Conservation (phyloP, 2,329 filamentous ascomycete species). For the Exutisphaerella laricina region DNA sequence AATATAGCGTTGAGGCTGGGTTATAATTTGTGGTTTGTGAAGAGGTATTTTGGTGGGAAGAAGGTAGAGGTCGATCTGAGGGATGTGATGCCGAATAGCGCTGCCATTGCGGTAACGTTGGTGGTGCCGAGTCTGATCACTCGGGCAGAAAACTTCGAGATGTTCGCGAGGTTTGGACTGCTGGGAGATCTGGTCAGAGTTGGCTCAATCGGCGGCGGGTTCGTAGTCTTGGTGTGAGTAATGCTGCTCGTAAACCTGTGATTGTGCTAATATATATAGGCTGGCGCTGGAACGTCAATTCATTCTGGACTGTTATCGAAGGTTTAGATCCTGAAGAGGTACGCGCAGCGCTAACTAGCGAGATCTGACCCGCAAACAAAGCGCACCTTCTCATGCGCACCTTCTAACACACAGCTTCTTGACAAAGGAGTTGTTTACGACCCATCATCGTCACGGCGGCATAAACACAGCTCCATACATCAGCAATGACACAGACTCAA, state of each 20-base stretch:
- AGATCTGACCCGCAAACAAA: no score
- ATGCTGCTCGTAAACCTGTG: neutral
- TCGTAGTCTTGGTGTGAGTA: slow-evolving; percentile 37
- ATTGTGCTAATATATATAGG: neutral
- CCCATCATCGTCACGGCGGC: no score
- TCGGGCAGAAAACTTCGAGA: slow-evolving; percentile 18
- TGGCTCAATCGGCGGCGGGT: slow-evolving; percentile 34
- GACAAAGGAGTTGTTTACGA: no score
- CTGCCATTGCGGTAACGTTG: slow-evolving; percentile 35
- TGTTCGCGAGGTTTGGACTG: slow-evolving; percentile 34
- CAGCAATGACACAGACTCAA: no score
- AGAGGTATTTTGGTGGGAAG: slow-evolving; percentile 52
- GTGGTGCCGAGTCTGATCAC: slow-evolving; percentile 36
- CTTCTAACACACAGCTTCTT: no score
- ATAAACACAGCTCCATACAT: no score
- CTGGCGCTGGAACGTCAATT: slow-evolving; percentile 5
- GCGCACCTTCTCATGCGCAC: no score
- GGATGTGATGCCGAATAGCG: slow-evolving; percentile 30
- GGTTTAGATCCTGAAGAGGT: neutral
- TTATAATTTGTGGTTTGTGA: slow-evolving; percentile 74
- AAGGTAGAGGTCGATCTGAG: slow-evolving; percentile 31
- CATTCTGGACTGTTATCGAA: slow-evolving; percentile 7
- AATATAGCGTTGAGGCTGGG: slow-evolving; percentile 82
- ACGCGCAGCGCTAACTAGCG: no score
- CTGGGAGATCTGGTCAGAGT: slow-evolving; percentile 39